Conservation (phyloP, 106 monocot species). For the Dendrobium nobile region DNA sequence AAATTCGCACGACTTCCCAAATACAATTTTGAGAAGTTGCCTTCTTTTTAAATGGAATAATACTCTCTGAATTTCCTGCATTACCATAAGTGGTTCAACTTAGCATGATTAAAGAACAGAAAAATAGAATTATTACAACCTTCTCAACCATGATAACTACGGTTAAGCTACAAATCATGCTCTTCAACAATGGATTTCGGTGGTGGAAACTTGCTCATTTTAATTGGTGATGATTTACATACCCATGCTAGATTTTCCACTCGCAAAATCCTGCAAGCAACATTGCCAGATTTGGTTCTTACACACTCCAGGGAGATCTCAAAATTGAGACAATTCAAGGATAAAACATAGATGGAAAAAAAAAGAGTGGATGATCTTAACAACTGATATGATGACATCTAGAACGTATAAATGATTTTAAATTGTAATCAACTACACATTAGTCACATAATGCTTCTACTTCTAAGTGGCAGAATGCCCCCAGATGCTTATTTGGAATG, state of each 20-base stretch:
- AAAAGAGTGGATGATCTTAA: neutral
- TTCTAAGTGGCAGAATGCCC: neutral
- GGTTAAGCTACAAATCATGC: neutral
- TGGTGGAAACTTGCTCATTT: neutral
- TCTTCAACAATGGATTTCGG: neutral
- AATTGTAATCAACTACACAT: neutral
- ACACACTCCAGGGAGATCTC: neutral
- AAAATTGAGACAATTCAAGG: neutral
- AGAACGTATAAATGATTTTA: neutral
- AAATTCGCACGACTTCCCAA: slow-evolving; percentile 38
- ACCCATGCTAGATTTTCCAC: slow-evolving; percentile 2
- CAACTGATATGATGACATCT: neutral
- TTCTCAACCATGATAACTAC: neutral
- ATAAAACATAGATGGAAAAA: neutral
- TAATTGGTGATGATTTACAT: neutral
- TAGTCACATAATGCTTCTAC: neutral
- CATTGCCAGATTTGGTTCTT: neutral
- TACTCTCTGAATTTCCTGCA: slow-evolving; percentile 23
- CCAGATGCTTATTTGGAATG: neutral
- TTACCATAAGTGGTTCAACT: neutral
- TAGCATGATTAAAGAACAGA: slow-evolving; percentile 1
- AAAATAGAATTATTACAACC: neutral
- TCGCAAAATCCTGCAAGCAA: neutral
- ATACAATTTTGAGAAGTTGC: slow-evolving; percentile 33
- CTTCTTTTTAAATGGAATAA: slow-evolving; percentile 14